phyloP scores from a whole-genome alignment of 768 basidiomycete genomes.

The Clavulina sp. region DNA sequence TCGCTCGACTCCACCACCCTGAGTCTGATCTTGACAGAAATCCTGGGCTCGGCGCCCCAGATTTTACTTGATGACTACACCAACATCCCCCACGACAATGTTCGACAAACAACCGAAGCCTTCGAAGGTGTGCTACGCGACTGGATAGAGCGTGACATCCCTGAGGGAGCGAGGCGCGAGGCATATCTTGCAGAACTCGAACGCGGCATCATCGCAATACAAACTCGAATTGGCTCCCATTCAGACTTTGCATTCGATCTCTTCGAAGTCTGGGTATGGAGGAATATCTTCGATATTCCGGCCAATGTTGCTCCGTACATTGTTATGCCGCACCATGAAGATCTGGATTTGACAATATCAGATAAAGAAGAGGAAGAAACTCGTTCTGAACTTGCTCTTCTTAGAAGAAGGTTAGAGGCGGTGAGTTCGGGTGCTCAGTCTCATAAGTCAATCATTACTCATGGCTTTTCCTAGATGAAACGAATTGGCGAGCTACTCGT shows the following conservation, averaged over 20 bases:
- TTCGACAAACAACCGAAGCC: constrained; percentile 59
- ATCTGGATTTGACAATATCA: constrained; percentile 44
- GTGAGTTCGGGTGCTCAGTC: constrained; percentile 27
- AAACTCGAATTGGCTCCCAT: constrained; percentile 75
- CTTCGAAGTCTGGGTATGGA: constrained; percentile 75
- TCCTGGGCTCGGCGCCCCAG: constrained; percentile 72
- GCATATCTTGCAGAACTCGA: constrained; percentile 29
- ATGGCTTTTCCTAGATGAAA: neutral
- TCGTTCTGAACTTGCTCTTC: constrained; percentile 46
- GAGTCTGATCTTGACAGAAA: constrained; percentile 26
- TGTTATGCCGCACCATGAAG: constrained; percentile 59
- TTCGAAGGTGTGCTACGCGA: constrained; percentile 61
- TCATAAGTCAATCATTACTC: neutral
- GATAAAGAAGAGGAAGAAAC: constrained; percentile 34
- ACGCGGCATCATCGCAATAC: constrained; percentile 69
- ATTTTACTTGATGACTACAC: constrained; percentile 74
- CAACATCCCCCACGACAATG: constrained; percentile 63
- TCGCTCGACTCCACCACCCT: too few relatives aligned
- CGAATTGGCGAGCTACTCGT: neutral
- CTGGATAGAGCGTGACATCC: constrained; percentile 38
- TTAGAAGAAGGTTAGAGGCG: constrained; percentile 48
- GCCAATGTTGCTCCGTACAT: constrained; percentile 49
- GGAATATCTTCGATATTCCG: constrained; percentile 73
- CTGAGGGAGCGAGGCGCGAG: neutral
- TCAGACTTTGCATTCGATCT: constrained; percentile 84